Base-by-base conservation (phyloP, 257 asterid species). In the Fraxinus excelsior region DNA sequence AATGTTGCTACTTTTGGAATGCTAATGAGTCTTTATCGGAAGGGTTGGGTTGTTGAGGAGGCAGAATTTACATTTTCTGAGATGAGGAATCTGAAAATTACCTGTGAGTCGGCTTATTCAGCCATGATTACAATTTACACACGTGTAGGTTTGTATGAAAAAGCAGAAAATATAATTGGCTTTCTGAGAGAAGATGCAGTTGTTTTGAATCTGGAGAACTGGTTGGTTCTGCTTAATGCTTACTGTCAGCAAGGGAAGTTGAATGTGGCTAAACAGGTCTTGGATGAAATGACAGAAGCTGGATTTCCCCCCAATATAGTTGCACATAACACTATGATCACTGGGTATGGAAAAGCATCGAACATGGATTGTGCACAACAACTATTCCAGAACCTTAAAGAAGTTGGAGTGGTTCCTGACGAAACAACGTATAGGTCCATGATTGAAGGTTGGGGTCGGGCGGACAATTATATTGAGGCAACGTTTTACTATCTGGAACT, bases 401-500 rank as follows among this genome's bases (percentile, higher is more conserved):
- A 79, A 74, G 81, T 79, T 67, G 93, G 95, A 9, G 12, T 90
- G 79, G 86, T 76, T 80, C 97, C 97, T 42, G 92, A 94, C 85
- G 99, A 87, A 86, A 85, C 96, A 34, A 92, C 99, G 3, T 94
- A 93, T 79, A 90, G 96, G 88, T 84, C 97, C 46, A 82, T 94
- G 88, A 85, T 92, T 60, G 97, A 92, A 87, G 99, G 99, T 73
- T 94, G 97, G 97, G 97, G 99, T 76, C 87, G 94, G 71, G 85
- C 82, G 62, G 90, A 85, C 40, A 86, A 86, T 80, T 92, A 88
- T 67, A 31, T 81, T 51, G 75, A 75, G 85, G 91, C 90, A 14
- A 82, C 82, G 71, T 74, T 82, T 85, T 86, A 85, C 78, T 88
- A 83, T 76, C 65, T 1, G 26, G 85, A 92, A 82, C 97, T 92